A percentile compares a stretch with the other conserved stretches of the same genome.
These are phyloP conservation scores for Teunomyces panamensis DNA, from an alignment of 805 yeast genomes.

Conservation along the genomic window DNA sequence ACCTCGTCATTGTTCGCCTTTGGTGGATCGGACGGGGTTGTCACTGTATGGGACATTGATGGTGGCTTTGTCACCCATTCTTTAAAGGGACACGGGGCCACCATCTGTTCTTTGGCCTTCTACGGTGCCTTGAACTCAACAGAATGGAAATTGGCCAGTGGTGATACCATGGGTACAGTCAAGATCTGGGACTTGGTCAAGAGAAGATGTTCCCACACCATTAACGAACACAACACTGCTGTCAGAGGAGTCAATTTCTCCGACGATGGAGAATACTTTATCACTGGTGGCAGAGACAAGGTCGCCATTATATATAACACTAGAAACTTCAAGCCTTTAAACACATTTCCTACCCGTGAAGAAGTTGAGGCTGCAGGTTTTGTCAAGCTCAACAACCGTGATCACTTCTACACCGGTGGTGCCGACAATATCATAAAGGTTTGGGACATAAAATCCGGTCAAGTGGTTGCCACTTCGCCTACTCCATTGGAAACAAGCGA, in stretches of 20 bases:
- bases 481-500: constrained; percentile 60
- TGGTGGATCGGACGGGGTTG: constrained; percentile 93
- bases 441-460: constrained; percentile 55
- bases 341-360: constrained; percentile 71
- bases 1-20: constrained; percentile 86
- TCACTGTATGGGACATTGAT: constrained; percentile 88
- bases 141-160: constrained; percentile 77
- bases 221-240: constrained; percentile 76
- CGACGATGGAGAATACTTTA: constrained; percentile 49
- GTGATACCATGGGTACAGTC: constrained; percentile 56
- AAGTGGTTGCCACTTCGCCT: constrained; percentile 41
- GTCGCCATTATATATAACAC: constrained; percentile 60
- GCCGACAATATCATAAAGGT: constrained; percentile 65
- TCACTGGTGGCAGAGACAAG: constrained; percentile 90
- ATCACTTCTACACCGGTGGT: constrained; percentile 70
- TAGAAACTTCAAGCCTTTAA: constrained; percentile 45
- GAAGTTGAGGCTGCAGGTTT: constrained; percentile 73
- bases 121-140: constrained; percentile 65
- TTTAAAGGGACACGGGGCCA: constrained; percentile 89
- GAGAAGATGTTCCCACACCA: constrained; percentile 62
- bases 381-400: constrained; percentile 27
- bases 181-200: constrained; percentile 67
- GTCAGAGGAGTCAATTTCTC: constrained; percentile 79
- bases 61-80: constrained; percentile 87
- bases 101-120: constrained; percentile 71